phyloP scores from a whole-genome alignment of 2,329 filamentous ascomycete species.

The Apiospora saccharicola region DNA sequence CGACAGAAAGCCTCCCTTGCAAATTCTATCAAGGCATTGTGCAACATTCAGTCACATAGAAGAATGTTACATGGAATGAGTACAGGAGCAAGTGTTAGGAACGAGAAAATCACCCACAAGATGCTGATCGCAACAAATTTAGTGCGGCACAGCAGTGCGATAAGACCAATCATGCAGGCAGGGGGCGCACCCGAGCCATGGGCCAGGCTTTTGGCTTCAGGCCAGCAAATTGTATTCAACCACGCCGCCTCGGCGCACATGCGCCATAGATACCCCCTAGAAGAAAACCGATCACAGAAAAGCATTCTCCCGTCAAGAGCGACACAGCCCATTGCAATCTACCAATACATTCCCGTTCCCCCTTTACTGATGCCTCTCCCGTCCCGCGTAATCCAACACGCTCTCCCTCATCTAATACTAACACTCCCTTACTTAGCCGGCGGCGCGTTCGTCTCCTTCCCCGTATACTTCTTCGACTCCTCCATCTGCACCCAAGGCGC shows the following conservation, averaged over 20 bases:
- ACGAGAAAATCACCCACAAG: no score
- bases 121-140: no score
- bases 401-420: background rate
- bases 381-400: background rate
- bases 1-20: no score
- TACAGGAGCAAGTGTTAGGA: no score
- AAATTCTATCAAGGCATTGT: no score
- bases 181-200: background rate
- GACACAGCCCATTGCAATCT: background rate
- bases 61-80: no score
- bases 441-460: slow-evolving; percentile 38
- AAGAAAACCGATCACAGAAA: background rate
- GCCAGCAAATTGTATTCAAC: background rate
- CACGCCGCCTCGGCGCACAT: background rate
- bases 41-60: no score
- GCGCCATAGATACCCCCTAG: background rate
- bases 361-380: background rate
- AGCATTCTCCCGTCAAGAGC: no score
- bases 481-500: slow-evolving; percentile 41
- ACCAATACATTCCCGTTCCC: background rate
- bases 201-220: background rate
- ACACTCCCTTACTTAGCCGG: background rate
- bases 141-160: background rate
- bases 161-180: background rate
- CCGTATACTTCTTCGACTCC: slow-evolving; percentile 35